A percentile compares a stretch with the other conserved stretches of the same genome.
Evolutionary conservation across 495 filamentous ascomycete genomes (phyloP).

Genomic region (Tuber microsphaerosporum): DNA sequence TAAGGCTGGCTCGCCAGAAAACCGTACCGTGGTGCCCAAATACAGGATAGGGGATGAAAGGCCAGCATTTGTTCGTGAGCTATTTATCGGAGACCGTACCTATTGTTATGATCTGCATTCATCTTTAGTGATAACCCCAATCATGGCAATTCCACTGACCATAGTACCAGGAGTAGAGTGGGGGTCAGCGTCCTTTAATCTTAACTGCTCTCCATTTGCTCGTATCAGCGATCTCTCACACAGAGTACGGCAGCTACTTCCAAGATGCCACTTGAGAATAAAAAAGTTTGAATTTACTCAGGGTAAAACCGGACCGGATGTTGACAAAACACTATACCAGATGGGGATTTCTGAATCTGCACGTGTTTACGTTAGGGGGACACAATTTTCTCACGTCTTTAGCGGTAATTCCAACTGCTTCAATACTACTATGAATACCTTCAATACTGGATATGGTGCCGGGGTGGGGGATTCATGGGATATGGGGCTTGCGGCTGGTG

Average conservation of each 20-base stretch:
- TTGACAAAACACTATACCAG: background rate
- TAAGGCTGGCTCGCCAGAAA: background rate
- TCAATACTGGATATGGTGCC: background rate
- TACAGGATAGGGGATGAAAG: background rate
- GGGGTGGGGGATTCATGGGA: background rate
- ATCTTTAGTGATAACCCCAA: background rate
- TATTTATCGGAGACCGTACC: background rate
- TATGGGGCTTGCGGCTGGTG: conserved; percentile 44
- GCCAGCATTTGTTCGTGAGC: background rate
- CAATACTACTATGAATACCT: no score
- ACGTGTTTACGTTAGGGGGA: background rate
- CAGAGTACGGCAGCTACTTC: background rate
- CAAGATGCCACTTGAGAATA: background rate
- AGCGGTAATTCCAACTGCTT: no score
- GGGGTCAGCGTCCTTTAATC: background rate
- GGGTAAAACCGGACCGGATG: background rate
- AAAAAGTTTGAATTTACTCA: background rate
- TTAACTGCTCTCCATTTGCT: background rate
- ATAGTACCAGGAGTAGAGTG: background rate
- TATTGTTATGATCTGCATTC: background rate
- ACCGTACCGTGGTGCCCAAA: background rate
- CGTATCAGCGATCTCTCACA: background rate
- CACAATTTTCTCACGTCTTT: no score
- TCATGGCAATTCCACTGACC: background rate
- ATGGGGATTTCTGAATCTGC: background rate